Evolutionary conservation across 163 green algal genomes (phyloP).

Genomic region (Chloroidium sp.): DNA sequence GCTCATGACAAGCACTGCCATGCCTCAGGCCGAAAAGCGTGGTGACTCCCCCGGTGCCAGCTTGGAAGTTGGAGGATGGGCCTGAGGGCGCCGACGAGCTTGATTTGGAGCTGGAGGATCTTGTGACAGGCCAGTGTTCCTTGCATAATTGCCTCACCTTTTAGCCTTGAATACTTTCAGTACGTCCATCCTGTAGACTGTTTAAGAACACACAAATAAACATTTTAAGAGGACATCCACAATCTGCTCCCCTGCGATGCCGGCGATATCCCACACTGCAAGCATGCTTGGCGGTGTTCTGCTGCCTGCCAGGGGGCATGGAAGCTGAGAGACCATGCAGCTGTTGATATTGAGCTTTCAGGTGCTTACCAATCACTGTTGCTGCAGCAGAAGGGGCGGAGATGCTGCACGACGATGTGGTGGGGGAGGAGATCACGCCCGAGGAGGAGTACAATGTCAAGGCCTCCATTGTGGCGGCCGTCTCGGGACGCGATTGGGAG

Average conservation of each 20-base stretch:
- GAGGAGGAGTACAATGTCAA: constrained; percentile 42
- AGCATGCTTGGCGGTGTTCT: too few species aligned
- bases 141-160: too few species aligned
- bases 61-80: constrained; percentile 68
- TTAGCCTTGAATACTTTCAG: too few species aligned
- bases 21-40: background rate
- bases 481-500: constrained; percentile 10
- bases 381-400: background rate
- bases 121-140: background rate
- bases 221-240: too few species aligned
- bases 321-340: too few species aligned
- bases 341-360: too few species aligned
- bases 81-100: constrained; percentile 27
- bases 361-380: background rate
- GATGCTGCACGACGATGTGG: constrained; percentile 67
- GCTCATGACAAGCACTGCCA: too few species aligned
- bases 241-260: too few species aligned
- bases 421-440: constrained; percentile 61
- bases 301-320: too few species aligned
- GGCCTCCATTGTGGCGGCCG: constrained; percentile 17
- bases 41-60: constrained; percentile 28
- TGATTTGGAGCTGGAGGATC: background rate
- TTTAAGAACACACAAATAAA: too few species aligned
- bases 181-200: too few species aligned
- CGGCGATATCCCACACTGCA: too few species aligned